Conservation (phyloP, 129 eudicot genomes). For the Flaveria sonorensis region DNA sequence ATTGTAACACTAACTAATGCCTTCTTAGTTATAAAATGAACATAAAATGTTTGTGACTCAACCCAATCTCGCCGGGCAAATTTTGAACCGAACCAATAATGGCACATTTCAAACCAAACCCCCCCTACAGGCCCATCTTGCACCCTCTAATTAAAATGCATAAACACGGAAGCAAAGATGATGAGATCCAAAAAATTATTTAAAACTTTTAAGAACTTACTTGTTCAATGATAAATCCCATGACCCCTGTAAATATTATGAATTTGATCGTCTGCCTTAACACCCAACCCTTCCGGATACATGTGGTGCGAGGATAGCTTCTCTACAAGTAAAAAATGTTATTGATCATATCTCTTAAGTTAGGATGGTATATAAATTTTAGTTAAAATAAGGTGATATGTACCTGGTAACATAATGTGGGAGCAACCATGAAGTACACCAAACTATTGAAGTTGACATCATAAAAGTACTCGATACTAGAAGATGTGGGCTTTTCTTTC, state of each 20-base stretch:
- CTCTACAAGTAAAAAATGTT: constrained; percentile 38
- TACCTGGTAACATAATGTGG: constrained; percentile 97
- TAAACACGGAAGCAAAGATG: neutral
- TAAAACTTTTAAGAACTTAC: constrained; percentile 53
- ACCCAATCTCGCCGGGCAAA: neutral
- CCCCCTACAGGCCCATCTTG: neutral
- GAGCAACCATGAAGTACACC: constrained; percentile 95
- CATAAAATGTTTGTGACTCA: neutral
- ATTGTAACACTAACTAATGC: neutral
- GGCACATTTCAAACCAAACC: neutral
- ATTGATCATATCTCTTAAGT: neutral
- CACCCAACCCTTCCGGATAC: constrained; percentile 80
- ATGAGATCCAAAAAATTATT: neutral
- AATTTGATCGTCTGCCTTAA: constrained; percentile 69
- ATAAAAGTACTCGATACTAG: constrained; percentile 47
- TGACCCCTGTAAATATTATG: constrained; percentile 85
- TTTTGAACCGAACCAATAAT: neutral
- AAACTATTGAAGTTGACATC: constrained; percentile 72
- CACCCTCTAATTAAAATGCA: constrained; percentile 4
- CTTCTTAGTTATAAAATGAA: neutral
- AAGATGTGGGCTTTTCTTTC: constrained; percentile 46
- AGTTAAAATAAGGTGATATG: neutral
- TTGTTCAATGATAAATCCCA: constrained; percentile 95
- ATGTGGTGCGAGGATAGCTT: constrained; percentile 74
- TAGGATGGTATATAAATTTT: neutral